phyloP scores from a whole-genome alignment of 805 yeast genomes.

The Schwanniomyces vanrijiae region DNA sequence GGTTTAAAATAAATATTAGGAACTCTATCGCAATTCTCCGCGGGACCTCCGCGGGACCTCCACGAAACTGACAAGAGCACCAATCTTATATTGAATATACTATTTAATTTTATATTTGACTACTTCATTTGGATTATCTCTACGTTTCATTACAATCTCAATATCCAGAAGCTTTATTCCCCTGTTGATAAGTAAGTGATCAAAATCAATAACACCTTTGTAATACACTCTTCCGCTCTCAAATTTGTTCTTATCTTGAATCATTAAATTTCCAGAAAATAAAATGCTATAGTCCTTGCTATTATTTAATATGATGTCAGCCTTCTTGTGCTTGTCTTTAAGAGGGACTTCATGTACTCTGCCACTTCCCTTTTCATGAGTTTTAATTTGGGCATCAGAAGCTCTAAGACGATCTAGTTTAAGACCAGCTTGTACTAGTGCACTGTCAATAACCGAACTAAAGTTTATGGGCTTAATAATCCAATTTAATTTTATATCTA shows the following conservation, averaged over 20 bases:
- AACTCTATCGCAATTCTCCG: not conserved
- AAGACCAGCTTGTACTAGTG: slow-evolving; percentile 22
- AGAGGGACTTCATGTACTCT: slow-evolving; percentile 24
- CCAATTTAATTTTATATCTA: slow-evolving; percentile 19
- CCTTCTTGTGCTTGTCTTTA: not conserved
- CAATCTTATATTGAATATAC: not conserved
- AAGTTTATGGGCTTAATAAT: slow-evolving; percentile 24
- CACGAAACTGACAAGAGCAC: not conserved
- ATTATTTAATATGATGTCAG: slow-evolving; percentile 8
- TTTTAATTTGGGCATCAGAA: slow-evolving; percentile 19
- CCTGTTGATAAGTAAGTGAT: slow-evolving; percentile 28
- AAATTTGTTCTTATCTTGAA: slow-evolving; percentile 17
- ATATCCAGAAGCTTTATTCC: slow-evolving; percentile 29
- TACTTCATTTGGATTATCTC: slow-evolving; percentile 5
- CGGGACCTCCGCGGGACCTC: not conserved
- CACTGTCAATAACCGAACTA: slow-evolving; percentile 14
- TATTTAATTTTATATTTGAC: slow-evolving; percentile 11
- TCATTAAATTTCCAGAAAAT: slow-evolving; percentile 23
- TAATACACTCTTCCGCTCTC: slow-evolving; percentile 21
- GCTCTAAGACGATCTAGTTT: slow-evolving; percentile 24
- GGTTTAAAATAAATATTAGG: not conserved
- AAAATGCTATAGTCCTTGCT: slow-evolving; percentile 21
- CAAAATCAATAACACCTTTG: slow-evolving; percentile 28
- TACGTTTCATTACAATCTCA: slow-evolving; percentile 13
- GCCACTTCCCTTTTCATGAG: slow-evolving; percentile 26